phyloP scores from a whole-genome alignment of 1,284 basidiomycete genomes.

The Macrocybe sp. region DNA sequence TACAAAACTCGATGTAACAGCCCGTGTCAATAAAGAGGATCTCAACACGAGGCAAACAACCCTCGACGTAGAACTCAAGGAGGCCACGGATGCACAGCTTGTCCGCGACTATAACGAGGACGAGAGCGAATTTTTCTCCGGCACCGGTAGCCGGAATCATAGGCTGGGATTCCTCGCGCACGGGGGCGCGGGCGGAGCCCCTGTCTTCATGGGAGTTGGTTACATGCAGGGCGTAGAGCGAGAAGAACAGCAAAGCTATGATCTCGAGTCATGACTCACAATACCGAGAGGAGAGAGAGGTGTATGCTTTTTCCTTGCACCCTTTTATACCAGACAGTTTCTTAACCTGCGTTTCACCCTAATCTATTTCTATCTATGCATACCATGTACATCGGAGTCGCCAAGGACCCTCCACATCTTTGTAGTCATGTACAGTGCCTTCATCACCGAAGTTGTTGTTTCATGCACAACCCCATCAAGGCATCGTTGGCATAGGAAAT shows the following conservation, averaged over 20 bases:
- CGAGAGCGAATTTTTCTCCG: constrained; percentile 43
- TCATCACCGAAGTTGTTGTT: too few relatives aligned
- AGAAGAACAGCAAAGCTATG: constrained; percentile 10
- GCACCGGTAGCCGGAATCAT: constrained; percentile 48
- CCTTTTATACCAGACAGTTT: too few relatives aligned
- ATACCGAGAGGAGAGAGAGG: too few relatives aligned
- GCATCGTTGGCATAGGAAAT: too few relatives aligned
- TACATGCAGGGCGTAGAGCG: constrained; percentile 47
- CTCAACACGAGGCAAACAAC: constrained; percentile 36
- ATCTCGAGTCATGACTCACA: neutral
- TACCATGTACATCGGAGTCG: too few relatives aligned
- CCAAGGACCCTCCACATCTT: too few relatives aligned
- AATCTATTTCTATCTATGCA: too few relatives aligned
- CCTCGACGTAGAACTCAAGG: constrained; percentile 59
- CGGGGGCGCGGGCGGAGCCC: constrained; percentile 63
- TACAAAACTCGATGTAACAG: neutral
- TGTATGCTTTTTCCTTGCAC: too few relatives aligned
- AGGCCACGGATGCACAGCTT: constrained; percentile 22
- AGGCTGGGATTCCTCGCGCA: constrained; percentile 61
- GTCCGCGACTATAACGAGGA: constrained; percentile 19
- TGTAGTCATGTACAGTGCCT: too few relatives aligned
- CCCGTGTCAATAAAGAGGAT: neutral
- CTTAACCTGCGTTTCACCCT: too few relatives aligned
- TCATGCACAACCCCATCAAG: too few relatives aligned
- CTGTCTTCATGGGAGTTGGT: constrained; percentile 65